Conservation (phyloP, 176 grass and related monocot species). For the Dendrocalamus sinicus region DNA sequence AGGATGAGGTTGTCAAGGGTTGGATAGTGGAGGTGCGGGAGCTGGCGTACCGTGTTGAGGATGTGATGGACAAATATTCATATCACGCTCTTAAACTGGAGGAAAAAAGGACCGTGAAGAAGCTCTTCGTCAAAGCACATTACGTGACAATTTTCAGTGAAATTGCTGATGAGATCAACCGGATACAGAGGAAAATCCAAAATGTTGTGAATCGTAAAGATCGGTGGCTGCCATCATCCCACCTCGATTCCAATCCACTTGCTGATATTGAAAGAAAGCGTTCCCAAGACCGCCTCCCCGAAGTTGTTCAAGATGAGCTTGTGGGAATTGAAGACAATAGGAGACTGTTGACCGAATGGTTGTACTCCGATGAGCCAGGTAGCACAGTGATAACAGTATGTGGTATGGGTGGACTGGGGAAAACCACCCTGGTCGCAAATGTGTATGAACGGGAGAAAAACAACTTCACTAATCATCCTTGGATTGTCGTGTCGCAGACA, state of each 20-base stretch:
- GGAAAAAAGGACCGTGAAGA: background rate
- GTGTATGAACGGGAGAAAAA: conserved; percentile 16
- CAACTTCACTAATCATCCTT: background rate
- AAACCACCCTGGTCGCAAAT: conserved; percentile 21
- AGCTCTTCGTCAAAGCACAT: background rate
- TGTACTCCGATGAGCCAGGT: background rate
- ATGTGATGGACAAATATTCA: background rate
- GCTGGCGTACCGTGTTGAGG: too few species aligned
- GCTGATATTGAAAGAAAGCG: conserved; percentile 3
- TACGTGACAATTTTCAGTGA: conserved; percentile 4
- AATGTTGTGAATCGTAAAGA: background rate
- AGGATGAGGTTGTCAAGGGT: too few species aligned
- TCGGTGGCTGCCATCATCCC: background rate
- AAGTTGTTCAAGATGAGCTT: background rate
- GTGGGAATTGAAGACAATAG: conserved; percentile 15
- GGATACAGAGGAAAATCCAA: conserved; percentile 1
- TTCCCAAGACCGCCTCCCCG: background rate
- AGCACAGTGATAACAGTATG: conserved; percentile 22
- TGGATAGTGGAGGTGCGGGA: too few species aligned
- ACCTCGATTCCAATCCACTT: background rate
- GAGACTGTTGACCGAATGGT: background rate
- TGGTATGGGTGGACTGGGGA: conserved; percentile 44
- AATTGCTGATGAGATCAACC: background rate
- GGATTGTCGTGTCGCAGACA: conserved; percentile 31
- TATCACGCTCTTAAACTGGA: background rate